Evolutionary conservation across 768 basidiomycete species (phyloP), one percentile per base, ranked within the genome.

Genomic region (Flagelloscypha sp.): DNA sequence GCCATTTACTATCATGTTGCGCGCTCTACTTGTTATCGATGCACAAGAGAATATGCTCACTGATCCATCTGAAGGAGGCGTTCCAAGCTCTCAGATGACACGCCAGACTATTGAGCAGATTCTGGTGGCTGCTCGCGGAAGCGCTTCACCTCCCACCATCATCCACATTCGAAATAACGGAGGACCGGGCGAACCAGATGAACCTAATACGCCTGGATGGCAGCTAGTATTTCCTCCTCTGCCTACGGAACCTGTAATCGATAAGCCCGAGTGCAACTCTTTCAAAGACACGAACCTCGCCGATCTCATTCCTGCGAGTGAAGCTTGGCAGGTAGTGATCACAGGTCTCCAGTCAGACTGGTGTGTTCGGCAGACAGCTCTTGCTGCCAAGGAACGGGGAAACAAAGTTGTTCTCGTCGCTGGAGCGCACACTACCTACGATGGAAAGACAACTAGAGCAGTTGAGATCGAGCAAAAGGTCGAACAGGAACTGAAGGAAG

Each of bases 261-360:
- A 83, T 58, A 83, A 82, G 58, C 58, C 59, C 32, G 78, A 78
- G 58, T 80, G 76, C 58, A 81, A 83, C 44, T 77, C 79, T 18
- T 84, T 83, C 44, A 63, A 68, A 0, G 75, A 75, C 8, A 83
- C 79, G 13, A 42, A 35, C 8, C 61, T 84, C 3, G 66, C 55
- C 6, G 61, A 67, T 3, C 48, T 76, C 27, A 57, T 84, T 23
- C 62, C 67, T 0, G 35, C 49, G 3, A 65, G 72, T 20, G 78
- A 78, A 10, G n/a, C n/a, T n/a, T n/a, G n/a, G n/a, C 73, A 80
- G 61, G 63, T 83, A 33, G 65, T 83, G 33, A 65, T 83, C 33
- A 72, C 71, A 12, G 81, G 81, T 10, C 68, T 79, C 51, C 76
- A 78, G 54, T 78, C 75, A 46, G 79, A 83, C 55, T 79, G 11